Evolutionary conservation across 805 yeast species (phyloP), one percentile per base, ranked within the genome.

Genomic region (Yarrowia porcina): DNA sequence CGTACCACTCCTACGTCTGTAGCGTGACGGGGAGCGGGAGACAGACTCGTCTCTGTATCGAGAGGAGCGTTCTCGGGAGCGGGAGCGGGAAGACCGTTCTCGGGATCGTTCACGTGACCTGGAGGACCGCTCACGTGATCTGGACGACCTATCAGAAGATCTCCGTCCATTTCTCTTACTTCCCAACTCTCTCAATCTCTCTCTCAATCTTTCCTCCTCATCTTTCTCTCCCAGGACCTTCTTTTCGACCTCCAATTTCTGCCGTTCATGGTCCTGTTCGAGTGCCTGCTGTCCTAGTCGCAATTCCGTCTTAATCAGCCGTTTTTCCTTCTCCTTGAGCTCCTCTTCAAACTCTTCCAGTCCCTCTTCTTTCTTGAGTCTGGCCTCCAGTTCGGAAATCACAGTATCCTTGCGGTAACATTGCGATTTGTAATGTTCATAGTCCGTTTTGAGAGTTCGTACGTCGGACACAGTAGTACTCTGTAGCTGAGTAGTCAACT

Each of bases 241-340:
- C 9, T 23, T 18, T 2, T 27, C 49, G 17, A 13, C 36, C n/a
- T 27, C 61, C 9, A 56, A 38, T 20, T 39, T 20, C 27, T 56
- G 47, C 7, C 49, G 4, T 12, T 28, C 38, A 10, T 52, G 42
- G 25, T 52, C 59, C 59, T 52, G 61, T n/a, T 39, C 39, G 3
- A 56, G 38, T 0, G 39, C 36, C 39, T 39, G 61, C 17, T 56
- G 61, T 36, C 59, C 59, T 3, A 52, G 28, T 12, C 59, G 44
- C 11, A 35, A 23, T 9, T 52, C 59, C 3, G 59, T 52, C 33
- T 35, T 25, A 17, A 33, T 18, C 18, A 39, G 49, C 9, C 49
- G 28, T 12, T 39, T 21, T n/a, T 39, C 49, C 30, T 27, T 38
- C 4, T 39, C 61, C 20, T 18, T 32, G 12, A 56, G 36, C 4